Evolutionary conservation across 1,284 basidiomycete genomes (phyloP), one percentile per base, ranked within the genome.

Genomic region (Blastosporella zonata): DNA sequence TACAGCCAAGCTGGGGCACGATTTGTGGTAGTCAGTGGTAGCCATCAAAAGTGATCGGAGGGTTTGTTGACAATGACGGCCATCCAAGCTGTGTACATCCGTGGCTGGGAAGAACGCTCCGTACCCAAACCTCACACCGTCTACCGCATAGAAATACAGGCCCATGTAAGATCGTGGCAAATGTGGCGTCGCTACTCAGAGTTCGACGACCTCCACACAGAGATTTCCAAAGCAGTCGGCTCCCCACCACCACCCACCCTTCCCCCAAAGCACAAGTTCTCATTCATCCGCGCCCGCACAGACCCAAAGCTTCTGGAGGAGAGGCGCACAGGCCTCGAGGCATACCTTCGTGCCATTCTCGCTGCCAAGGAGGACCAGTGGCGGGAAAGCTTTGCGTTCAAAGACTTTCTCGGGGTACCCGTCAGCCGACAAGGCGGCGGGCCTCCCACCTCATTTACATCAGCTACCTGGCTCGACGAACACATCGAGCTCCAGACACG

Each of bases 181-280:
- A 90, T 97, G 73, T 90, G 89, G 79, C 78, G 89, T 51, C 88
- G 95, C 47, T 97, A 97, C 71, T 95, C 91, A 35, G 93, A 97
- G 66, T 97, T 98, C 70, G 81, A 81, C 58, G 84, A 91, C 55
- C 82, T 98, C 18, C 79, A 97, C 67, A 79, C 79, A 29, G 88
- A 93, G 60, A 81, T 97, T 56, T 78, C 78, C 18, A 86, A 87
- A 59, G 77, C 82, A 7, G 79, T 79, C 9, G 82, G 83, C 27
- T 77, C 82, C 21, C 69, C 84, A 20, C 90, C 93, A 10, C 93
- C 93, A 15, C 77, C 72, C 10, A 60, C 78, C 10, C 78, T 97
- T 20, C 94, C 94, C 18, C 84, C 89, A 2, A 96, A 96, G 69
- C 84, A 89, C 61, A 70, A 81, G 33, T 78, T 92, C 66, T 77